Conservation (phyloP, 2,329 filamentous ascomycete genomes). For the Curvularia hawaiiensis region DNA sequence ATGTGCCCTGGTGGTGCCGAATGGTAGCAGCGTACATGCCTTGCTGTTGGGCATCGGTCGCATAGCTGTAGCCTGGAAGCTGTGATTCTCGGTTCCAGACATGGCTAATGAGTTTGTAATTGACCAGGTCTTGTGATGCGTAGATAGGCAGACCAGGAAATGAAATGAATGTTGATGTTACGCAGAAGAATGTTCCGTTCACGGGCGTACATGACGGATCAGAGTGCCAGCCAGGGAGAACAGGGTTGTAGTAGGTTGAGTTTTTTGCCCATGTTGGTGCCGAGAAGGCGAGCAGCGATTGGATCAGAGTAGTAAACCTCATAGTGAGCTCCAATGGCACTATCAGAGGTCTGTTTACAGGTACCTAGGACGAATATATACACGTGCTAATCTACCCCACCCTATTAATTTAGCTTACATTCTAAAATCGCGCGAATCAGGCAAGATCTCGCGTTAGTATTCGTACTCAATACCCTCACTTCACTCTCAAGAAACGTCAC, state of each 20-base stretch:
- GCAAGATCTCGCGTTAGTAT: not conserved
- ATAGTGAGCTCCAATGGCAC: conserved; percentile 1
- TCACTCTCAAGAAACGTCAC: not conserved
- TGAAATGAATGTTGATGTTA: conserved; percentile 58
- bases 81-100: conserved; percentile 45
- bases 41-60: conserved; percentile 12
- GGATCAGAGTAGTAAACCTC: conserved; percentile 1
- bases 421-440: not conserved
- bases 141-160: conserved; percentile 61
- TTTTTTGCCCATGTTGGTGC: not conserved
- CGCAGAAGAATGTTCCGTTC: conserved; percentile 53
- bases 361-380: not conserved
- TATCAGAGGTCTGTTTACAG: not conserved
- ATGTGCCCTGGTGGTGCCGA: conserved; percentile 27
- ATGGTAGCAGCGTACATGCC: conserved; percentile 34
- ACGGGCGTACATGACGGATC: conserved; percentile 57
- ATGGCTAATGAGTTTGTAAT: conserved; percentile 55
- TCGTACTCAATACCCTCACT: not conserved
- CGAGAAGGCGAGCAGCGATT: conserved; percentile 1
- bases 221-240: conserved; percentile 52
- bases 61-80: conserved; percentile 31
- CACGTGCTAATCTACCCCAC: not conserved
- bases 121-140: conserved; percentile 56
- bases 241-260: conserved; percentile 9
- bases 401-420: not conserved